A percentile compares a stretch with the other conserved stretches of the same genome.
phyloP scores from a whole-genome alignment of 2,329 filamentous ascomycete genomes.

The Keithomyces neogunnii region DNA sequence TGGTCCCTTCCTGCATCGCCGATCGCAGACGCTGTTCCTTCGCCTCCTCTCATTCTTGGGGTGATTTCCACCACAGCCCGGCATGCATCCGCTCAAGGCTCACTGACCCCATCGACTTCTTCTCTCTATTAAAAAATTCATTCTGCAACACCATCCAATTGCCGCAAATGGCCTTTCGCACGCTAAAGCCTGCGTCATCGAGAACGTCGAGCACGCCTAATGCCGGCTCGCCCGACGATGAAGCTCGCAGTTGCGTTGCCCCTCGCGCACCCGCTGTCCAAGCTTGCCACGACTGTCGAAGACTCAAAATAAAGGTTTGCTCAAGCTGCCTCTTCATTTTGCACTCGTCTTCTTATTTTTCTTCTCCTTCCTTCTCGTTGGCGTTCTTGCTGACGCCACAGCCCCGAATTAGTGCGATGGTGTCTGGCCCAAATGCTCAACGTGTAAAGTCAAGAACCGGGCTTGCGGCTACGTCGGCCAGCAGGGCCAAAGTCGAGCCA shows the following conservation, averaged over 20 bases:
- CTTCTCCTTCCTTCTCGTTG: not conserved
- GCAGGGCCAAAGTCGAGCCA: not conserved
- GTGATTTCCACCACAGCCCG: too few relatives aligned
- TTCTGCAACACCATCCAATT: not conserved
- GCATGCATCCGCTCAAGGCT: too few relatives aligned
- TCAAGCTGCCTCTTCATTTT: not conserved
- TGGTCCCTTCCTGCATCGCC: not conserved
- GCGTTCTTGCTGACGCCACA: not conserved
- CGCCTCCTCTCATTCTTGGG: too few relatives aligned
- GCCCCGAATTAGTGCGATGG: not conserved
- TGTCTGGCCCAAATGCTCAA: not conserved
- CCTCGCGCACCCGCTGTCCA: not conserved
- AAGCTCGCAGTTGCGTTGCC: not conserved
- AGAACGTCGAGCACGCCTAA: not conserved
- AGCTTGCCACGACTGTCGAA: not conserved
- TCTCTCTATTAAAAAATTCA: too few relatives aligned
- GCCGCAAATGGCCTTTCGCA: not conserved
- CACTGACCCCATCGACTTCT: too few relatives aligned
- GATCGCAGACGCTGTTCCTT: not conserved
- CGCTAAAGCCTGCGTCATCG: not conserved
- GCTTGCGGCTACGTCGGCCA: slow-evolving; percentile 1
- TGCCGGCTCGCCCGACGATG: not conserved
- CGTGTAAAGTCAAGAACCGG: not conserved
- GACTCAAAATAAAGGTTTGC: not conserved
- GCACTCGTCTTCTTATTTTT: not conserved